phyloP scores from a whole-genome alignment of 2,329 filamentous ascomycete species.

The Aspergillus sp. region DNA sequence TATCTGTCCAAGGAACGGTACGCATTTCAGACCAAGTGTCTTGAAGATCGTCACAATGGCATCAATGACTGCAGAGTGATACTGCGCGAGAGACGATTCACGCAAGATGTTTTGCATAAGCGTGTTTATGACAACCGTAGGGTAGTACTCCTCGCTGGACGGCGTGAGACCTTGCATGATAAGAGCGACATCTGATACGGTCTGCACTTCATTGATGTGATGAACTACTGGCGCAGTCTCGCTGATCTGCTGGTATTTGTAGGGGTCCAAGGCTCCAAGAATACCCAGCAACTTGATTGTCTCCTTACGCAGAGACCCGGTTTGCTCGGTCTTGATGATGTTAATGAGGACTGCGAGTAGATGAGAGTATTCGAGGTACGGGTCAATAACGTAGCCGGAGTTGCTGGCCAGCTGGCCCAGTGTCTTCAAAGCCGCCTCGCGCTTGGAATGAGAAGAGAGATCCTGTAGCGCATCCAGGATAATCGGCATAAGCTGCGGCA shows the following conservation, averaged over 20 bases:
- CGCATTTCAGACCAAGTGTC: constrained; percentile 92
- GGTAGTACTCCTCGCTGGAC: constrained; percentile 97
- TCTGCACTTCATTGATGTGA: constrained; percentile 65
- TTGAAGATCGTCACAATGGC: constrained; percentile 99
- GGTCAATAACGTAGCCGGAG: constrained; percentile 95
- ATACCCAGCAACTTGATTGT: constrained; percentile 97
- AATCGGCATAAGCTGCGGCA: constrained; percentile 89
- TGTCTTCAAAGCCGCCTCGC: constrained; percentile 86
- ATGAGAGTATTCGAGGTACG: constrained; percentile 92
- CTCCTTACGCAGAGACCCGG: constrained; percentile 82
- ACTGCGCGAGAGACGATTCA: constrained; percentile 83
- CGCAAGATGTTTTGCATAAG: constrained; percentile 83
- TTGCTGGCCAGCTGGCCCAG: constrained; percentile 92
- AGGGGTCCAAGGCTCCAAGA: constrained; percentile 89
- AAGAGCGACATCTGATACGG: constrained; percentile 86
- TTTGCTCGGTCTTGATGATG: constrained; percentile 90
- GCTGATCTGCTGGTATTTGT: constrained; percentile 91
- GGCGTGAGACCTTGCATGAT: constrained; percentile 98
- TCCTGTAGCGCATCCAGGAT: constrained; percentile 94
- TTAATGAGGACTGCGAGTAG: constrained; percentile 88
- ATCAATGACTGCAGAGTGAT: constrained; percentile 92
- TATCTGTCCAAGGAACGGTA: constrained; percentile 90
- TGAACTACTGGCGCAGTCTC: constrained; percentile 84
- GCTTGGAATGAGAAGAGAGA: constrained; percentile 83
- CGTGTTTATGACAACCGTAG: constrained; percentile 95